Evolutionary conservation across 345 rosid species (phyloP).

Genomic region (Noccaea caerulescens): DNA sequence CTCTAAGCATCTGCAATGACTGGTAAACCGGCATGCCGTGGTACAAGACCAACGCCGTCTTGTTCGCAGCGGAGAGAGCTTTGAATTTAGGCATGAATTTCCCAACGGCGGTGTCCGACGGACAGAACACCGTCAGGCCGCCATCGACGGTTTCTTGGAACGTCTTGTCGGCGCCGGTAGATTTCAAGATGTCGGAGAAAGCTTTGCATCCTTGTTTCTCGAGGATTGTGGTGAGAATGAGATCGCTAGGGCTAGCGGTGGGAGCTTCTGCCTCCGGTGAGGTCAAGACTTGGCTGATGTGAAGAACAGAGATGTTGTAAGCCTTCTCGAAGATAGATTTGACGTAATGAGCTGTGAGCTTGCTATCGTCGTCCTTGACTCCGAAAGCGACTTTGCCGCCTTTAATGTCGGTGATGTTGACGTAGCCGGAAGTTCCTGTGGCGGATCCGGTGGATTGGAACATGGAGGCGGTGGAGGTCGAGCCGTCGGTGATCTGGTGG

Average conservation of each 20-base stretch:
- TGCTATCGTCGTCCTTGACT: conserved; percentile 50
- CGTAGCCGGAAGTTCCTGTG: conserved; percentile 74
- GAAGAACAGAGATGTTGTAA: conserved; percentile 76
- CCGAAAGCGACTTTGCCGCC: conserved; percentile 92
- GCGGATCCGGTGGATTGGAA: conserved; percentile 70
- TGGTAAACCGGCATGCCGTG: conserved; percentile 78
- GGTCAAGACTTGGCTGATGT: conserved; percentile 66
- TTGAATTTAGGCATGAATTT: conserved; percentile 73
- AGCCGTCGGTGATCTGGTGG: no score
- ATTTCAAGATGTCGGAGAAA: conserved; percentile 63
- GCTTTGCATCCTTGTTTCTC: conserved; percentile 81
- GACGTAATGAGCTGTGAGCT: conserved; percentile 64
- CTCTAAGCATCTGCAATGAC: conserved; percentile 63
- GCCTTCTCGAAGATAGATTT: conserved; percentile 73
- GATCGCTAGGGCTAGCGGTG: conserved; percentile 61
- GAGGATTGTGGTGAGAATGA: conserved; percentile 65
- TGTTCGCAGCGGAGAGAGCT: conserved; percentile 66
- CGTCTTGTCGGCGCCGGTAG: conserved; percentile 63
- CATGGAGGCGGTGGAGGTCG: no score
- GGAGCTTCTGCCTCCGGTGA: conserved; percentile 90
- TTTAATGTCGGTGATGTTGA: conserved; percentile 72
- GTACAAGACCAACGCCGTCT: conserved; percentile 63
- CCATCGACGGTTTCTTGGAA: conserved; percentile 73
- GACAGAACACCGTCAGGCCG: conserved; percentile 88
- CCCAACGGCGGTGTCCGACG: conserved; percentile 60